Evolutionary conservation across 495 filamentous ascomycete species (phyloP), one percentile per base, ranked within the genome.

Genomic region (Aspergillus sclerotioniger): DNA sequence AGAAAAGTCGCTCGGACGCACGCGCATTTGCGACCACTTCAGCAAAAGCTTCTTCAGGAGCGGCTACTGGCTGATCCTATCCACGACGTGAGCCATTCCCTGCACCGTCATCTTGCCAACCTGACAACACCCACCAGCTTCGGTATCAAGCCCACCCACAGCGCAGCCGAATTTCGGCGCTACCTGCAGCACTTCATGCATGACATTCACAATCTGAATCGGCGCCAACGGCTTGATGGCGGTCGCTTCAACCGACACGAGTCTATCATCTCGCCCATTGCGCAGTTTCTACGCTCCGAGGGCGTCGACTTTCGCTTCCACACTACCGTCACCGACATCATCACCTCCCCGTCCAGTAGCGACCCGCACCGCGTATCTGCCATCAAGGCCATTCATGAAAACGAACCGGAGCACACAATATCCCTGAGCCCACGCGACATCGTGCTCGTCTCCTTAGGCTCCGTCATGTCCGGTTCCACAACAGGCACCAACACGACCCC

Each of bases 251-350:
- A 77, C 45, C 67, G 71, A 9, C 69, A 75, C 57, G 75, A 79
- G 19, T 71, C 71, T 0, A 70, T 80, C 28, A 66, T 72, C 15
- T 51, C 66, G 9, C 77, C 78, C 0, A 68, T 77, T 7, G 64
- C 66, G 13, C 57, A 65, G 5, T 78, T 73, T 54, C 73, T 81
- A 2, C 54, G 68, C 17, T 56, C 59, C 3, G 61, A 65, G 16
- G 74, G 74, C 2, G 77, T 80, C n/a, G 72, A 78, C 45, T 80
- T 79, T 54, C 71, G 51, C 10, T 75, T 71, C 53, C 45, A 70
- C 51, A 72, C 69, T 32, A 73, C 54, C 17, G 64, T 75, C 20
- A 65, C 44, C 8, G 59, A 72, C 33, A 65, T 74, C 48, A 51
- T 63, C 43, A n/a, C 57, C 51, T n/a, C 25, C 32, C 17, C 16